phyloP scores from a whole-genome alignment of 2,329 filamentous ascomycete species.

The Aspergillus sp. region DNA sequence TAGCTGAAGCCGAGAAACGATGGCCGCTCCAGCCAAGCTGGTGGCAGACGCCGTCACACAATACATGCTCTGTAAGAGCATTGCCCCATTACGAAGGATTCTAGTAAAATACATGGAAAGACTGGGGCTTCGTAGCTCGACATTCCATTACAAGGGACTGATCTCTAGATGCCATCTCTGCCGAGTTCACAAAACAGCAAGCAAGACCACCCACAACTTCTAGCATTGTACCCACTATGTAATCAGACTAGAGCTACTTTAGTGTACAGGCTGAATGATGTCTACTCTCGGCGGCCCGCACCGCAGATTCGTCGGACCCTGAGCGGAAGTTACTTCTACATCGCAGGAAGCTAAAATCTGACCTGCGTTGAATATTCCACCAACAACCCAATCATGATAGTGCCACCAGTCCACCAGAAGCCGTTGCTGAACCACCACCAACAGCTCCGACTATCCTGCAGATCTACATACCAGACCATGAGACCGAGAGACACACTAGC shows the following conservation, averaged over 20 bases:
- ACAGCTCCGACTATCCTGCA: conserved; percentile 1
- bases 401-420: conserved; percentile 1
- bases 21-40: not conserved
- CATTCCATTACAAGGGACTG: too few species aligned
- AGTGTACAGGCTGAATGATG: too few species aligned
- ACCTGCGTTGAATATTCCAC: not conserved
- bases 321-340: too few species aligned
- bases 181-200: too few species aligned
- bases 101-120: not conserved
- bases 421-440: conserved; percentile 12
- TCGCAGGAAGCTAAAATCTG: not conserved
- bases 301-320: not conserved
- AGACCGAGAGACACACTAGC: not conserved
- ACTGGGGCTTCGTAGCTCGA: not conserved
- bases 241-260: too few species aligned
- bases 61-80: not conserved
- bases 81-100: not conserved
- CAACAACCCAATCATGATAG: not conserved
- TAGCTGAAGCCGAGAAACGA: not conserved
- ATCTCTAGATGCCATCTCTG: too few species aligned
- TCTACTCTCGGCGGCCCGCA: not conserved
- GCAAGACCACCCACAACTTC: too few species aligned
- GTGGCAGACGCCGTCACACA: not conserved
- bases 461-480: not conserved
- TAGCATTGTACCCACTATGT: too few species aligned